Conservation (phyloP, 805 yeast species). For the Yamadazyma paraphyllophila region DNA sequence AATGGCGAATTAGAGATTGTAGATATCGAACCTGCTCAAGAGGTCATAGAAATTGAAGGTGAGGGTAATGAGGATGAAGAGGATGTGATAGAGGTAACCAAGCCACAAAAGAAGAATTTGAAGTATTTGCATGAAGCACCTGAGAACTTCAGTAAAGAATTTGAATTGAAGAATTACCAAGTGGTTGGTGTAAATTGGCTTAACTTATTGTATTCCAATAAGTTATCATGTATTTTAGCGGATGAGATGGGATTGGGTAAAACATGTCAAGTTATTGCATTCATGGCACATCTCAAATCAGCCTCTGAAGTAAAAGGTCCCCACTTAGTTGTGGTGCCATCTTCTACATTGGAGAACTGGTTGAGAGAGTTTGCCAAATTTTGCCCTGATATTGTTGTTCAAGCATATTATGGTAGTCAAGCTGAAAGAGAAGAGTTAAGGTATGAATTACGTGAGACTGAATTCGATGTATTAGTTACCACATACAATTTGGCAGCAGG, state of each 20-base stretch:
- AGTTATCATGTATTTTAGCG: conserved; percentile 88
- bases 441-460: conserved; percentile 54
- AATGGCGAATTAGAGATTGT: conserved; percentile 67
- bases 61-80: conserved; percentile 25
- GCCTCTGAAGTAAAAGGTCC: conserved; percentile 60
- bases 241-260: conserved; percentile 99
- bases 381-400: conserved; percentile 76
- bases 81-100: conserved; percentile 34
- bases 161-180: conserved; percentile 82
- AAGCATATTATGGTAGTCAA: conserved; percentile 91
- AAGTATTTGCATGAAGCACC: conserved; percentile 72
- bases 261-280: conserved; percentile 93
- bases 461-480: conserved; percentile 88
- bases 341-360: conserved; percentile 98
- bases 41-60: conserved; percentile 23
- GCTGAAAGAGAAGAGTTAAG: conserved; percentile 83
- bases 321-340: conserved; percentile 91
- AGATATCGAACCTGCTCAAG: conserved; percentile 37
- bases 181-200: conserved; percentile 98
- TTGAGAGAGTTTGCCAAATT: conserved; percentile 88
- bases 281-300: conserved; percentile 80
- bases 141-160: conserved; percentile 53
- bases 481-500: conserved; percentile 93
- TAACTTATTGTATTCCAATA: conserved; percentile 68
- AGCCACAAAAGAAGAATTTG: conserved; percentile 22